Evolutionary conservation across 2,329 filamentous ascomycete genomes (phyloP), one percentile per base, ranked within the genome.

Genomic region (Neocatenulostroma microsporum): DNA sequence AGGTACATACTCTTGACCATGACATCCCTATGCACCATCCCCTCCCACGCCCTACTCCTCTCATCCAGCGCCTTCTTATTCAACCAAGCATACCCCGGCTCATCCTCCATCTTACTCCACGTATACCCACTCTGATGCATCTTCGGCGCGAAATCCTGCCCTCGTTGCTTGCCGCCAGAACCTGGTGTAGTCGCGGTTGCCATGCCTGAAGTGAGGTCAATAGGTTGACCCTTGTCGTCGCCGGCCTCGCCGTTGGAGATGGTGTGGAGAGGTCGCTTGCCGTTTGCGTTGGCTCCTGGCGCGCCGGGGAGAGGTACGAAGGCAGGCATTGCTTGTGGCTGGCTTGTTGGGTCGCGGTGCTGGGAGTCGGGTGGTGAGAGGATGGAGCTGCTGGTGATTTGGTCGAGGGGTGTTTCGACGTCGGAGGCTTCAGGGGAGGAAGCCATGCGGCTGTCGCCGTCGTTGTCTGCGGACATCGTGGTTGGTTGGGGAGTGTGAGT

Each of bases 11-110:
- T 51, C 37, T 48, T 47, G n/a, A 61, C 42, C 42, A 49, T 49
- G 3, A 23, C 26, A 14, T 72, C 66, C 47, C 63, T 64, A 51
- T 78, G 72, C 32, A 73, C 50, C 30, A 78, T 47, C 43, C 49
- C 51, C 19, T 69, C 67, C 62, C 65, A 63, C 13, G 67, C 69
- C 18, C 70, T 61, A 28, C 67, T 59, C 46, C 64, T 70, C 37
- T 78, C 75, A 41, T 78, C 74, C 42, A 68, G 55, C 4, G 72
- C 69, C 49, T 74, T 76, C 55, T 71, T 73, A 43, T 65, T 74
- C 46, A 64, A 65, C 72, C 73, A 78, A 7, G 60, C 60, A 30
- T 66, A 68, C 3, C 72, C 68, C 6, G 70, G 70, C 41, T 62
- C 58, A 23, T 67, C 61, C 34, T 62, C 61, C 39, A 48, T 48